Percentiles rank a stretch among this genome's conserved stretches.
phyloP scores from a whole-genome alignment of 306 rosid species.

The Coriaria nepalensis region DNA sequence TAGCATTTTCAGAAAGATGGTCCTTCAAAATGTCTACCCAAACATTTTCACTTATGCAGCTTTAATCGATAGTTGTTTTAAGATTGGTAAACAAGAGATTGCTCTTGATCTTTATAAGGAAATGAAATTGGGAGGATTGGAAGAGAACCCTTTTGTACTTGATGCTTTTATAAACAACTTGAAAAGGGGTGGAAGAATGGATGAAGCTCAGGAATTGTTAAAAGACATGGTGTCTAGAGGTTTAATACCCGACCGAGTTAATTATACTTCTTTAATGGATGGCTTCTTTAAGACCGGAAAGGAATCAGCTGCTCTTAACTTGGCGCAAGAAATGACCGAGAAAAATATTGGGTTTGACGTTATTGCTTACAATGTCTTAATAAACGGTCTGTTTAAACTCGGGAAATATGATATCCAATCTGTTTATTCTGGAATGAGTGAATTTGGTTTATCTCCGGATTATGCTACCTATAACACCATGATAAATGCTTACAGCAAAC shows the following conservation, averaged over 20 bases:
- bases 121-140: slow-evolving; percentile 51
- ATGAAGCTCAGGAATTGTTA: slow-evolving; percentile 45
- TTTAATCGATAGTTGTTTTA: slow-evolving; percentile 48
- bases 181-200: slow-evolving; percentile 58
- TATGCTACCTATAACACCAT: slow-evolving; percentile 64
- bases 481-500: slow-evolving; percentile 45
- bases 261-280: slow-evolving; percentile 71
- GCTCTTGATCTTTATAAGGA: slow-evolving; percentile 55
- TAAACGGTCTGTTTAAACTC: slow-evolving; percentile 57
- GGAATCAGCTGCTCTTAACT: slow-evolving; percentile 44
- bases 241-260: slow-evolving; percentile 53
- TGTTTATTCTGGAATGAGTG: slow-evolving; percentile 47
- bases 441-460: slow-evolving; percentile 68
- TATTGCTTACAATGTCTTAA: slow-evolving; percentile 70
- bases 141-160: slow-evolving; percentile 43
- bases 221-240: slow-evolving; percentile 47
- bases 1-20: slow-evolving; percentile 45
- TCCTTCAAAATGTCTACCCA: slow-evolving; percentile 37
- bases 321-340: slow-evolving; percentile 67
- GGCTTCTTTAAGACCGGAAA: slow-evolving; percentile 59
- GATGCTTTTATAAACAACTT: slow-evolving; percentile 66
- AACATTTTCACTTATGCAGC: slow-evolving; percentile 55
- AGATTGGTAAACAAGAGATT: slow-evolving; percentile 45
- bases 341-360: slow-evolving; percentile 48
- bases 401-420: slow-evolving; percentile 58